Evolutionary conservation across 1,284 basidiomycete genomes (phyloP).

Genomic region (Pyrrhoderma noxium): DNA sequence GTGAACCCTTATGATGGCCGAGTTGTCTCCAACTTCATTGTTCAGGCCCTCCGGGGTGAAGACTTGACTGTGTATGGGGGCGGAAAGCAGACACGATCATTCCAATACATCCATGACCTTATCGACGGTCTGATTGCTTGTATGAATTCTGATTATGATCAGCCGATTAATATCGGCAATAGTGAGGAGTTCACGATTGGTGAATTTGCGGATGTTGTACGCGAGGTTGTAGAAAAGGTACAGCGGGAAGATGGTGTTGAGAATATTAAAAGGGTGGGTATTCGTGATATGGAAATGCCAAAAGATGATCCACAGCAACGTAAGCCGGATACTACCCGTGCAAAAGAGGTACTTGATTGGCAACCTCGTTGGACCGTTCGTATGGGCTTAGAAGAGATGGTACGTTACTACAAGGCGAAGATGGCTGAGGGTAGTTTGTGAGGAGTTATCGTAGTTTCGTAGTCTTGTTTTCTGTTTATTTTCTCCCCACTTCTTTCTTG

Average conservation of each 20-base stretch:
- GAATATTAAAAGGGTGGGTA: slow-evolving; percentile 52
- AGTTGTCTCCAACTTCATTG: slow-evolving; percentile 97
- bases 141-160: slow-evolving; percentile 87
- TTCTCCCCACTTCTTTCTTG: background rate
- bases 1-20: slow-evolving; percentile 97
- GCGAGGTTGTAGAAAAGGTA: slow-evolving; percentile 85
- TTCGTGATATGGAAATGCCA: slow-evolving; percentile 82
- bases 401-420: slow-evolving; percentile 83
- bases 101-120: slow-evolving; percentile 88
- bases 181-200: slow-evolving; percentile 92
- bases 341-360: slow-evolving; percentile 83
- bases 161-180: slow-evolving; percentile 94
- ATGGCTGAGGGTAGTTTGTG: slow-evolving; percentile 76
- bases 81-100: slow-evolving; percentile 91
- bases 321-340: slow-evolving; percentile 86
- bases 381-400: slow-evolving; percentile 93
- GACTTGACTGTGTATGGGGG: slow-evolving; percentile 98
- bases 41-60: slow-evolving; percentile 91
- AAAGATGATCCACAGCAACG: slow-evolving; percentile 93
- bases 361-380: slow-evolving; percentile 87
- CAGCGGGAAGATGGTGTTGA: slow-evolving; percentile 73
- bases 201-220: slow-evolving; percentile 83
- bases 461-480: background rate
- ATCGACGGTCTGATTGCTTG: slow-evolving; percentile 80
- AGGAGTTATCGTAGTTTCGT: background rate